Conservation (phyloP, 768 basidiomycete genomes). For the Suillus fuscotomentosus region DNA sequence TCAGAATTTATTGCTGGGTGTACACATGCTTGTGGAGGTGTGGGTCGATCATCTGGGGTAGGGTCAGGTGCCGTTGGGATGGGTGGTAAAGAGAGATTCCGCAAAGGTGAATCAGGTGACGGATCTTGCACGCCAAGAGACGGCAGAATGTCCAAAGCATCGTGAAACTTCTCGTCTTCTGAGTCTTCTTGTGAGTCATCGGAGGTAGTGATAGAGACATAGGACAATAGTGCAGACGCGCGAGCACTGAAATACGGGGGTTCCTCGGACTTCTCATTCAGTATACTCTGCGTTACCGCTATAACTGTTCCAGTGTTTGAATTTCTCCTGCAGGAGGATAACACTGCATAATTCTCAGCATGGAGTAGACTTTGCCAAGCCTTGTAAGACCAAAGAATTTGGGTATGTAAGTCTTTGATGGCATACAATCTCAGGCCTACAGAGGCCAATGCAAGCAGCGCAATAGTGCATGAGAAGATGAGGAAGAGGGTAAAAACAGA, state of each 20-base stretch:
- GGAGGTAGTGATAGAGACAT: not conserved
- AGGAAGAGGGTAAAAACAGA: slow-evolving; percentile 12
- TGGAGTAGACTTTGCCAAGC: slow-evolving; percentile 23
- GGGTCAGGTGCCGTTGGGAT: slow-evolving; percentile 11
- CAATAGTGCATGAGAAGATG: slow-evolving; percentile 24
- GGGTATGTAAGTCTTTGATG: slow-evolving; percentile 17
- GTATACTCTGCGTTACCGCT: not conserved
- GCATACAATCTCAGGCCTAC: slow-evolving; percentile 20
- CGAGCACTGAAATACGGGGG: not conserved
- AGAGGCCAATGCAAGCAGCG: slow-evolving; percentile 23
- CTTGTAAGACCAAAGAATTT: slow-evolving; percentile 19
- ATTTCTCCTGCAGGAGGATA: not conserved
- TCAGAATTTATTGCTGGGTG: slow-evolving; percentile 6
- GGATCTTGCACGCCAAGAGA: slow-evolving; percentile 19
- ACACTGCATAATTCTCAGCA: slow-evolving; percentile 11
- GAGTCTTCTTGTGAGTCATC: slow-evolving; percentile 5
- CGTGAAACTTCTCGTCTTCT: slow-evolving; percentile 32
- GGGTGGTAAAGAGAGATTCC: slow-evolving; percentile 13
- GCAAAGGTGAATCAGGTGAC: slow-evolving; percentile 8
- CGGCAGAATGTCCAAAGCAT: slow-evolving; percentile 27
- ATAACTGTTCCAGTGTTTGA: not conserved
- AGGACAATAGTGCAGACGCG: not conserved
- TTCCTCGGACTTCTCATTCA: not conserved
- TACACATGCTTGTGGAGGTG: not conserved
- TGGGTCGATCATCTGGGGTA: not conserved